Base-by-base conservation (phyloP, 2,329 filamentous ascomycete species). In the Sporothrix globosa region DNA sequence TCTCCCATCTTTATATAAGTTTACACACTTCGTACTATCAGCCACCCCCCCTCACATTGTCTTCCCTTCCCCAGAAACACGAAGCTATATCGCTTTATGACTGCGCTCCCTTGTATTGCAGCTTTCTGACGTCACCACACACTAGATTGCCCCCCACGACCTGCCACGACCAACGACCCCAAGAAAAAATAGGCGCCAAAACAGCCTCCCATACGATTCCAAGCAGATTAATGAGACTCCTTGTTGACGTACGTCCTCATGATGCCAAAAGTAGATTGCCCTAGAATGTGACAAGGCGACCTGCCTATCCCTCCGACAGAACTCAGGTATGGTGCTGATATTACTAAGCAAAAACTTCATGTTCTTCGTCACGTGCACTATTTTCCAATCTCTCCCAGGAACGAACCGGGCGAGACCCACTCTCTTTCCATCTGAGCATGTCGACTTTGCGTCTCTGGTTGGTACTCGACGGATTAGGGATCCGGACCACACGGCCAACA, bases 41-140 rank as follows among this genome's bases (percentile, higher is more conserved):
- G 9, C 10, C 41, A 17, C 11, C 41, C 13, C 41, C 13, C 27
- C 60, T 48, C 41, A 48, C 46, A 48, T 27, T 21, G 27, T n/a
- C 21, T 41, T 48, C 41, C n/a, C 27, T 19, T 30, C 21, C 13
- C 41, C 4, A 63, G 41, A 63, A 41, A 30, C 13, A 63, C 46
- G 60, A 63, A 48, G 60, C 60, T 63, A 14, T 48, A 24, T 63
- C 7, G 60, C 39, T 21, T 27, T 63, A 14, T 19, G 41, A 46
- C 30, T 21, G 41, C 13, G 11, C 19, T 14, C 21, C 60, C 39
- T 63, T 19, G 44, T 24, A 48, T 21, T 27, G 21, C 27, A 30
- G 41, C 39, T 19, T 21, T 48, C 21, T 63, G 60, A 63, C 60
- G 60, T 63, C 60, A 63, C 60, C 41, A 63, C 60, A 27, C 60